phyloP scores from a whole-genome alignment of 2,329 filamentous ascomycete genomes.

The Claviceps cyperi region DNA sequence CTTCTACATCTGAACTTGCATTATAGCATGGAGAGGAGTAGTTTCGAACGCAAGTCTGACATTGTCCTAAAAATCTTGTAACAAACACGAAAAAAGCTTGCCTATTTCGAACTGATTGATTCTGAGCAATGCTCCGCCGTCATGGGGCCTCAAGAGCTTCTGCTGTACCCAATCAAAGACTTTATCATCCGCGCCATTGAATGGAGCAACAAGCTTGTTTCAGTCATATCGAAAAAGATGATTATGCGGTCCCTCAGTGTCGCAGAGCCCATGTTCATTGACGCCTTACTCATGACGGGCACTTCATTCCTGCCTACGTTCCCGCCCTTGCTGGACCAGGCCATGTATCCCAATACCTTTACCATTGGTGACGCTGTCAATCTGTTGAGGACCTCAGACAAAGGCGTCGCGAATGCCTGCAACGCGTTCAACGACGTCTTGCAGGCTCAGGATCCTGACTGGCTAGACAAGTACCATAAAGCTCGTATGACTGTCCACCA shows the following conservation, averaged over 20 bases:
- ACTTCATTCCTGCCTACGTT: slow-evolving; percentile 68
- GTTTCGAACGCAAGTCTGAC: not conserved
- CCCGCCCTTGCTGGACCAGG: slow-evolving; percentile 54
- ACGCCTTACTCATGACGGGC: slow-evolving; percentile 70
- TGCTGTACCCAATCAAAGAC: slow-evolving; percentile 74
- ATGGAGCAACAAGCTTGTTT: slow-evolving; percentile 53
- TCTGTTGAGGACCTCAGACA: slow-evolving; percentile 54
- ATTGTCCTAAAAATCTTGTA: not conserved
- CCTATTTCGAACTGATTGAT: slow-evolving; percentile 58
- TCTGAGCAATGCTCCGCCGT: slow-evolving; percentile 59
- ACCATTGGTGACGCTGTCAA: slow-evolving; percentile 66
- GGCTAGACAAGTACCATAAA: slow-evolving; percentile 75
- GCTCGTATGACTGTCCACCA: slow-evolving; percentile 77
- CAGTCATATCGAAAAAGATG: slow-evolving; percentile 47
- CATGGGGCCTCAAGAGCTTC: slow-evolving; percentile 70
- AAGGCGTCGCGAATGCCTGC: slow-evolving; percentile 58
- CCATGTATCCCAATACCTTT: slow-evolving; percentile 39
- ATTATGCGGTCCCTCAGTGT: slow-evolving; percentile 56
- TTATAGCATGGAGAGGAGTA: not conserved
- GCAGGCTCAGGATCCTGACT: slow-evolving; percentile 54
- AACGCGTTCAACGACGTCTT: slow-evolving; percentile 68
- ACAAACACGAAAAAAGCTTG: slow-evolving; percentile 32
- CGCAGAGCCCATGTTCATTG: slow-evolving; percentile 60
- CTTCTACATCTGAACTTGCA: not conserved
- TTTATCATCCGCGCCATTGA: slow-evolving; percentile 53